Base-by-base conservation (phyloP, 2,329 filamentous ascomycete genomes). In the Colletotrichum falcatum region DNA sequence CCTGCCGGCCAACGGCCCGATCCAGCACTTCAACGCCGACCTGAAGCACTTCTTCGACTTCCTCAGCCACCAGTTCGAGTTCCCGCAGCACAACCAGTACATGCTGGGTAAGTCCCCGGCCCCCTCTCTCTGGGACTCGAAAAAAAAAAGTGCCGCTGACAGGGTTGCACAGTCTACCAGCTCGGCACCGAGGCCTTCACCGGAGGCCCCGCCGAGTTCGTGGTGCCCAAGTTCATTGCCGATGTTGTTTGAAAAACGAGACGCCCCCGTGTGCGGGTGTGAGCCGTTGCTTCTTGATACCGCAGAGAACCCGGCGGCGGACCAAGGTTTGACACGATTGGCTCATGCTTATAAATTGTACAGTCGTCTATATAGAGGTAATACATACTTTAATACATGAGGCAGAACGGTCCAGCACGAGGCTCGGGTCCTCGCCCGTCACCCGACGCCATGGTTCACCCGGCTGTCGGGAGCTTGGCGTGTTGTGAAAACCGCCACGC, bases 11-110 rank as follows among this genome's bases (percentile, higher is more conserved):
- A 44, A 66, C 1, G 82, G 78, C 42, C 75, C 83, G 8, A 78
- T 85, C n/a, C 81, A 80, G 23, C 81, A 70, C 76, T 90, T 88
- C 79, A 82, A 77, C 33, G 88, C 84, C 33, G 86, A 90, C 74
- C 73, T 90, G 72, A 82, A 82, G 74, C 78, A 82, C 1, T 90
- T 90, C 78, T 81, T 88, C 71, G 81, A 80, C 14, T 89, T 89
- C 74, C 76, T 90, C 33, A 79, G 79, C 6, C 70, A 74, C 20
- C 81, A 79, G 67, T 78, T 87, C 71, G 80, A 81, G 0, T 81
- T 86, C 63, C 77, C 83, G 1, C 77, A 67, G 3, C 62, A 66
- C 44, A 71, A 61, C 23, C 75, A 76, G 51, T 73, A 76, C 67
- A 73, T 76, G 73, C 73, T 76, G 4, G 75, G 75, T 76, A 61